A percentile compares a stretch with the other conserved stretches of the same genome.
Conservation (phyloP, 768 basidiomycete genomes). For the Pisolithus sp. region DNA sequence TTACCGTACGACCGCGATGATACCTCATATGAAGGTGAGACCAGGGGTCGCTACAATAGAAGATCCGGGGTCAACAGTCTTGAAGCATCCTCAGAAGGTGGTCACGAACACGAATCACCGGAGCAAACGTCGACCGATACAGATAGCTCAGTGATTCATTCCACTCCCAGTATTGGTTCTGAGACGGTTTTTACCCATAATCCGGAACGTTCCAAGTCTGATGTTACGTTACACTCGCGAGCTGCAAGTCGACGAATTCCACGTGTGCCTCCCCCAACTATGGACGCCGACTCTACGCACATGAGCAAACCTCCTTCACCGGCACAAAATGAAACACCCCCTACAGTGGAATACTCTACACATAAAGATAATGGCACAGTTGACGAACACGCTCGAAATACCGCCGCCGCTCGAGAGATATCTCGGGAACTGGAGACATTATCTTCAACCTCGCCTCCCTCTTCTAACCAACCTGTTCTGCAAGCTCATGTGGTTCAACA, state of each 20-base stretch:
- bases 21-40: constrained; percentile 4
- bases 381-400: constrained; percentile 52
- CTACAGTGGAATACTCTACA: constrained; percentile 14
- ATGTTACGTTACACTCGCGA: constrained; percentile 7
- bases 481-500: constrained; percentile 8
- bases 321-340: constrained; percentile 1
- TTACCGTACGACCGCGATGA: constrained; percentile 22
- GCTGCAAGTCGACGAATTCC: constrained; percentile 22
- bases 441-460: constrained; percentile 30
- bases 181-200: constrained; percentile 2
- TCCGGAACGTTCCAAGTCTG: not conserved
- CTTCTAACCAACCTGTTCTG: constrained; percentile 12
- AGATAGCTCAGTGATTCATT: not conserved
- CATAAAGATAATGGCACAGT: constrained; percentile 23
- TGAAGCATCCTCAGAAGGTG: constrained; percentile 9
- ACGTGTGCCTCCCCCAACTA: constrained; percentile 35
- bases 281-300: constrained; percentile 20
- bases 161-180: not conserved
- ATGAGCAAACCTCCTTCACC: not conserved
- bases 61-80: constrained; percentile 10
- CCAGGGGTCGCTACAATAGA: not conserved
- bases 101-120: constrained; percentile 2
- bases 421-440: constrained; percentile 58
- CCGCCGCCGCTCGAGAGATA: constrained; percentile 64
- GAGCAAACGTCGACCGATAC: not conserved